Percentiles rank a stretch among this genome's conserved stretches.
These are phyloP conservation scores for Lasiosphaeris hirsuta DNA, from an alignment of 495 filamentous ascomycete genomes.

Conservation along the genomic window DNA sequence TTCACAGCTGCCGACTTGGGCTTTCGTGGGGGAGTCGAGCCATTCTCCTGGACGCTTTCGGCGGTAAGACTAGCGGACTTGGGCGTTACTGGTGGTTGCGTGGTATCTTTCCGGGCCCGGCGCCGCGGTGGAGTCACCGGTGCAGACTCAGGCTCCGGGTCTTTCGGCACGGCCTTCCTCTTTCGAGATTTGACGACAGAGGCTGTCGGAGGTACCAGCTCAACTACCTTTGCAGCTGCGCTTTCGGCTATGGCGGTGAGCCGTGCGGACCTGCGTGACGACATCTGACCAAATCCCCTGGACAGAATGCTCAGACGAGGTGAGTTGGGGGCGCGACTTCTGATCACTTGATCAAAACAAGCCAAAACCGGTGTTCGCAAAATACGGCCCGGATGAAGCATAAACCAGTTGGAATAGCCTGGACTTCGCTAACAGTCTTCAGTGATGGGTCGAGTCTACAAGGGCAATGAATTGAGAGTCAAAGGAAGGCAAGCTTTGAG, in stretches of 20 bases:
- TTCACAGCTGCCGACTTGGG: constrained; percentile 37
- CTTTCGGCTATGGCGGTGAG: constrained; percentile 43
- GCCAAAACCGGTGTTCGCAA: too few species aligned
- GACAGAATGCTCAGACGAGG: too few species aligned
- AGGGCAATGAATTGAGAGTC: too few species aligned
- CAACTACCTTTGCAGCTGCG: constrained; percentile 12
- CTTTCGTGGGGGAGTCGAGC: constrained; percentile 11
- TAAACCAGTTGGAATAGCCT: too few species aligned
- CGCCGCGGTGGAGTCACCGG: constrained; percentile 36
- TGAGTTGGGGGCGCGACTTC: too few species aligned
- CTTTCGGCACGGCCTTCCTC: constrained; percentile 31
- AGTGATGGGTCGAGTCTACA: too few species aligned
- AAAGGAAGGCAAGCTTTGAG: too few species aligned
- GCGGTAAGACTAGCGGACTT: constrained; percentile 33
- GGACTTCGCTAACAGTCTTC: too few species aligned
- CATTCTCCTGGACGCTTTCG: constrained; percentile 10
- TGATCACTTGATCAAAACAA: too few species aligned
- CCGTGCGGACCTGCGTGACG: constrained; percentile 57
- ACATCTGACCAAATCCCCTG: constrained; percentile 35
- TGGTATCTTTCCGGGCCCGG: constrained; percentile 20
- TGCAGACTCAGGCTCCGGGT: constrained; percentile 1
- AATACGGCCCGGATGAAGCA: too few species aligned
- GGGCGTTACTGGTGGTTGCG: constrained; percentile 34
- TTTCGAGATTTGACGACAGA: constrained; percentile 26
- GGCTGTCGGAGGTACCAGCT: constrained; percentile 18